Evolutionary conservation across 1,284 basidiomycete genomes (phyloP), one percentile per base, ranked within the genome.

Genomic region (Hemileia vastatrix): DNA sequence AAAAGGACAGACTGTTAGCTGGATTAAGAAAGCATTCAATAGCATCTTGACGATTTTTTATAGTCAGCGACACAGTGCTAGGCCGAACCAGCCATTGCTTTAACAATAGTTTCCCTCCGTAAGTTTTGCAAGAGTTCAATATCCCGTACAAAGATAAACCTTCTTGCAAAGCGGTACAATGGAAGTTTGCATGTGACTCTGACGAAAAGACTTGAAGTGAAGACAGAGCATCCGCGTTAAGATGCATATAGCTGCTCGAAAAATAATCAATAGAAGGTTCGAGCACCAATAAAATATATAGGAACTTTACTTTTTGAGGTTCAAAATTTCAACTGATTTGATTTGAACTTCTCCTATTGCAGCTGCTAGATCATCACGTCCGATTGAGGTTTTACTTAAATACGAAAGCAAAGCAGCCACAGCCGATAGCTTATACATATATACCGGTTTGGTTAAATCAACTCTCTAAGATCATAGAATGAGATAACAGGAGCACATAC

Each of bases 141-240:
- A 62, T 55, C 21, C 59, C 59, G 43, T 48, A 62, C 1, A 62
- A 47, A 33, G 59, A 62, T 33, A 62, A 50, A 8, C 59, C 59
- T 62, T 62, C 59, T 31, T 62, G 54, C 8, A 53, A 54, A 9
- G 23, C 49, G 13, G 44, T 53, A 27, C 47, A 62, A 43, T 62
- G 59, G n/a, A 55, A 19, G 24, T 62, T 62, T 4, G 59, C 59
- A 50, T 62, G 59, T 18, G 59, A 43, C 43, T 62, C 59, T 45
- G 47, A 53, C 21, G 54, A 51, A 33, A 62, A 62, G 24, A 62
- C 48, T 31, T 62, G 59, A 13, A 62, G 50, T 8, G 59, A 54
- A 18, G 36, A 18, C 19, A 62, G 40, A 47, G 27, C 53, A 47
- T 62, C 59, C 13, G 5, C 24, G 6, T 53, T 53, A 4, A 62